phyloP scores from a whole-genome alignment of 305 asterid genomes.

The Fraxinus sp. region DNA sequence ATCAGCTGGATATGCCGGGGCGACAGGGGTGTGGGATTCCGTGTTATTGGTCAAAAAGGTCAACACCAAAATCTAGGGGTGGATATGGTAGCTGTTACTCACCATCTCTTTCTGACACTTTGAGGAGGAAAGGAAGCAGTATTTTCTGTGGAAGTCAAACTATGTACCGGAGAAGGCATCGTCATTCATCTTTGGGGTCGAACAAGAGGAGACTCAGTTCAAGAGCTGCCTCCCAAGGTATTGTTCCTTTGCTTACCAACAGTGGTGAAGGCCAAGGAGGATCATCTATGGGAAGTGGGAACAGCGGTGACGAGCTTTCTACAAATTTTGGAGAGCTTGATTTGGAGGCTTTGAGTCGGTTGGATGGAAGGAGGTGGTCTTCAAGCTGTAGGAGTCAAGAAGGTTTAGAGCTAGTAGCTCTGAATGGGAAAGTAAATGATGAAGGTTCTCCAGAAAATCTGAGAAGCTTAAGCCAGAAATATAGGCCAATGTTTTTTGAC shows the following conservation, averaged over 20 bases:
- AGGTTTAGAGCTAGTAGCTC: slow-evolving; percentile 55
- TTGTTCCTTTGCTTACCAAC: slow-evolving; percentile 60
- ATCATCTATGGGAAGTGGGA: slow-evolving; percentile 60
- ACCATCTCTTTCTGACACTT: slow-evolving; percentile 80
- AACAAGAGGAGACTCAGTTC: slow-evolving; percentile 58
- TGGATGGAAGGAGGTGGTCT: slow-evolving; percentile 89
- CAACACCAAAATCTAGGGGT: slow-evolving; percentile 70
- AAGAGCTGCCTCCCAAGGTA: slow-evolving; percentile 46
- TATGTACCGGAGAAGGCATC: slow-evolving; percentile 49
- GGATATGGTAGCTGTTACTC: slow-evolving; percentile 62
- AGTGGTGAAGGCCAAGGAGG: slow-evolving; percentile 40
- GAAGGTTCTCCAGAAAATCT: slow-evolving; percentile 58
- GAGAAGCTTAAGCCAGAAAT: slow-evolving; percentile 75
- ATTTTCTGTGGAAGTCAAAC: slow-evolving; percentile 66
- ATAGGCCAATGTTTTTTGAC: slow-evolving; percentile 78
- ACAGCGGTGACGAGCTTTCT: slow-evolving; percentile 71
- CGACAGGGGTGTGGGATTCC: slow-evolving; percentile 88
- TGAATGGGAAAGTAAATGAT: slow-evolving; percentile 40
- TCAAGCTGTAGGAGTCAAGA: slow-evolving; percentile 78
- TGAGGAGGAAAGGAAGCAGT: slow-evolving; percentile 76
- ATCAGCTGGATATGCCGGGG: slow-evolving; percentile 75
- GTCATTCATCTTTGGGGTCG: slow-evolving; percentile 47
- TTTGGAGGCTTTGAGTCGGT: slow-evolving; percentile 81
- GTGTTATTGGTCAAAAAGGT: slow-evolving; percentile 89
- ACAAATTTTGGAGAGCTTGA: slow-evolving; percentile 77